Conservation (phyloP, 768 basidiomycete species). For the Termitomyces sp. region DNA sequence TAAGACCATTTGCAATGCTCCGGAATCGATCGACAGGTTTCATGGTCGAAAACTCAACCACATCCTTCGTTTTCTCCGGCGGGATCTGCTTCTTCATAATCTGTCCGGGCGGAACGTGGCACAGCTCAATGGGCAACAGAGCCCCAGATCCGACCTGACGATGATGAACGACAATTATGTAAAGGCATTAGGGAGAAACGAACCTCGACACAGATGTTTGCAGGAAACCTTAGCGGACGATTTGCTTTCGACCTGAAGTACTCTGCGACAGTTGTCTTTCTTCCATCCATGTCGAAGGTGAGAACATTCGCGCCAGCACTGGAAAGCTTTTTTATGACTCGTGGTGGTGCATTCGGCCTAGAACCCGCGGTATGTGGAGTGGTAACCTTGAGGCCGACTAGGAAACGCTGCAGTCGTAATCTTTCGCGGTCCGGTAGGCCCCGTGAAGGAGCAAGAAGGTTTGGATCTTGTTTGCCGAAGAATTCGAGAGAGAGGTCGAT, state of each 20-base stretch:
- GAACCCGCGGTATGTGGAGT: slow-evolving; percentile 11
- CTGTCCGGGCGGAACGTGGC: slow-evolving; percentile 57
- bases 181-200: not conserved
- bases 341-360: slow-evolving; percentile 19
- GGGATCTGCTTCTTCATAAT: slow-evolving; percentile 71
- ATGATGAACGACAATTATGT: not conserved
- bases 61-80: slow-evolving; percentile 53
- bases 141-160: slow-evolving; percentile 55
- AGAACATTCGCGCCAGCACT: slow-evolving; percentile 39
- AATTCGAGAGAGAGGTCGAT: slow-evolving; percentile 55
- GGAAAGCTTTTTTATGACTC: slow-evolving; percentile 53
- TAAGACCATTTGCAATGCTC: slow-evolving; percentile 48
- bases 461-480: slow-evolving; percentile 30
- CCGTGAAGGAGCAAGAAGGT: slow-evolving; percentile 26
- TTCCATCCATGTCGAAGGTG: slow-evolving; percentile 41
- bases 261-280: slow-evolving; percentile 12
- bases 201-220: slow-evolving; percentile 52
- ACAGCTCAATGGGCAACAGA: slow-evolving; percentile 62
- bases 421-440: slow-evolving; percentile 48
- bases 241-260: slow-evolving; percentile 17
- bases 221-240: slow-evolving; percentile 35
- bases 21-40: slow-evolving; percentile 50
- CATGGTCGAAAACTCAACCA: slow-evolving; percentile 65
- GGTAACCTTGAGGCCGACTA: slow-evolving; percentile 27
- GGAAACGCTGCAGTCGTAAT: slow-evolving; percentile 30